phyloP scores from a whole-genome alignment of 2,329 filamentous ascomycete species.

The Delphinella strobiligena region DNA sequence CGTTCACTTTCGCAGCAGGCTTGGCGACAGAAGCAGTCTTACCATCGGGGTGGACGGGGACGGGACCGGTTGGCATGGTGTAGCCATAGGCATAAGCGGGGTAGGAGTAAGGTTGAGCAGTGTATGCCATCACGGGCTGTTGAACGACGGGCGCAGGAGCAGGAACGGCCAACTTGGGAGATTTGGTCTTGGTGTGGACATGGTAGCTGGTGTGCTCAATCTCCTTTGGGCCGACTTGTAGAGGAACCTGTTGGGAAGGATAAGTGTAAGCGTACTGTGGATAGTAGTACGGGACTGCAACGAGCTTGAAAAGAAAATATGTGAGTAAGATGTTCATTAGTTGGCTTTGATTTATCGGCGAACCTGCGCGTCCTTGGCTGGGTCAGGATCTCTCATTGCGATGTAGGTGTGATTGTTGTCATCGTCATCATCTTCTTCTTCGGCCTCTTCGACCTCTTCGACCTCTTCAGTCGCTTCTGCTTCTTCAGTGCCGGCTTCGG shows the following conservation, averaged over 20 bases:
- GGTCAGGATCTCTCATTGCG: conserved; percentile 8
- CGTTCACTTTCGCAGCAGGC: too few relatives aligned
- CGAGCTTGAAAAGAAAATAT: conserved; percentile 2
- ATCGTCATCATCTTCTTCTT: too few relatives aligned
- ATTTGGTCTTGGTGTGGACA: too few relatives aligned
- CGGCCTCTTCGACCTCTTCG: too few relatives aligned
- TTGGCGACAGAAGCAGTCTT: too few relatives aligned
- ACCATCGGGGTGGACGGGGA: too few relatives aligned
- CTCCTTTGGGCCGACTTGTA: not conserved
- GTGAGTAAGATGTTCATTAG: not conserved
- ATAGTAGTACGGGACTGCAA: conserved; percentile 4
- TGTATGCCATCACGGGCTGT: conserved; percentile 1
- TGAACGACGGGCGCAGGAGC: not conserved
- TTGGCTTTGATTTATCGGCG: not conserved
- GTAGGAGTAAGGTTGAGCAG: conserved; percentile 1
- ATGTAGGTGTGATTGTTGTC: conserved; percentile 8
- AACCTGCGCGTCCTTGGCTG: conserved; percentile 4
- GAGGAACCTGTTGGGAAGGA: conserved; percentile 1
- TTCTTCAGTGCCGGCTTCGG: not conserved
- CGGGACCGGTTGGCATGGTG: conserved; percentile 6
- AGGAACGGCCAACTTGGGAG: not conserved
- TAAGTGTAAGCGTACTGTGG: conserved; percentile 5
- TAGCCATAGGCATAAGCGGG: conserved; percentile 4
- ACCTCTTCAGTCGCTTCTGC: too few relatives aligned
- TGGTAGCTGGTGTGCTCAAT: not conserved